Evolutionary conservation across 176 grass and related monocot genomes (phyloP).

Genomic region (Cenchrus americanus): DNA sequence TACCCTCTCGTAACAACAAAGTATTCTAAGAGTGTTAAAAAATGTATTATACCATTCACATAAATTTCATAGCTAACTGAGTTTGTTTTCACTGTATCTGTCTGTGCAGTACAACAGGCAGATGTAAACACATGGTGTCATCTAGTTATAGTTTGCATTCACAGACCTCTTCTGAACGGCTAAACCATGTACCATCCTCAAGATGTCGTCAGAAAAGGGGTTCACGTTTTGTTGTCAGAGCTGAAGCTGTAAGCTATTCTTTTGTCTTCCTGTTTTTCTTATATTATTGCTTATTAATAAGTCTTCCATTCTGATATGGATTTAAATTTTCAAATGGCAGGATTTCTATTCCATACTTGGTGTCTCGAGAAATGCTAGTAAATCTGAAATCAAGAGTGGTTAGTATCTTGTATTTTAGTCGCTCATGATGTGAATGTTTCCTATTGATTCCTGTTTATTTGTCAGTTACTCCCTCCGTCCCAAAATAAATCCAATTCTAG

Average conservation of each 20-base stretch:
- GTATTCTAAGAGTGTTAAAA: conserved; percentile 12
- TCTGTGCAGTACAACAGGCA: conserved; percentile 60
- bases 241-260: conserved; percentile 71
- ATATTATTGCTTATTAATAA: conserved; percentile 13
- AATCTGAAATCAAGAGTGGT: conserved; percentile 99
- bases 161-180: conserved; percentile 31
- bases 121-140: conserved; percentile 51
- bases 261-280: conserved; percentile 15
- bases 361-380: conserved; percentile 96
- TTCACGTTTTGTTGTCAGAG: conserved; percentile 80
- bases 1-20: background rate
- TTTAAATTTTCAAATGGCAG: conserved; percentile 58
- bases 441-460: background rate
- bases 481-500: no score
- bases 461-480: no score
- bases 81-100: conserved; percentile 16
- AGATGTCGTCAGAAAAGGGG: conserved; percentile 56
- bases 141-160: conserved; percentile 56
- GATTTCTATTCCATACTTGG: conserved; percentile 94
- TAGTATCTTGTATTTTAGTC: conserved; percentile 46
- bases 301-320: conserved; percentile 30
- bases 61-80: background rate
- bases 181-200: conserved; percentile 53
- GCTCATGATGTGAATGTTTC: background rate
- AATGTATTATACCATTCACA: background rate